Evolutionary conservation across 2,329 filamentous ascomycete genomes (phyloP).

Genomic region (Nemania sp.): DNA sequence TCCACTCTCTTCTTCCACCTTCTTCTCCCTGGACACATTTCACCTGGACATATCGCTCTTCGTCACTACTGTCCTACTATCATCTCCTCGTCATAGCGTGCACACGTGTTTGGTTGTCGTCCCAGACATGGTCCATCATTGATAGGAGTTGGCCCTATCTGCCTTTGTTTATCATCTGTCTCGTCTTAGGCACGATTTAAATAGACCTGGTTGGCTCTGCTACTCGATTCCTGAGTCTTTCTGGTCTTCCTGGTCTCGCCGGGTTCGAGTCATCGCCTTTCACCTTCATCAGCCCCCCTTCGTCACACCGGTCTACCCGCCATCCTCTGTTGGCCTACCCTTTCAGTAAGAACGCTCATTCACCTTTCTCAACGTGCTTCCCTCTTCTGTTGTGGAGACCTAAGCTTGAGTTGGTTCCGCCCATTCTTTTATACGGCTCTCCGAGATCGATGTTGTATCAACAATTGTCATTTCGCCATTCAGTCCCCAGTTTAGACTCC

Average conservation of each 20-base stretch:
- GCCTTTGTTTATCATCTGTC: slow-evolving; percentile 7
- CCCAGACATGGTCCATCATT: slow-evolving; percentile 22
- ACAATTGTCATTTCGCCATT: slow-evolving; percentile 34
- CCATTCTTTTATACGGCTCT: slow-evolving; percentile 12
- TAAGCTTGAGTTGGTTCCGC: not conserved
- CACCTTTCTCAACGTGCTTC: slow-evolving; percentile 1
- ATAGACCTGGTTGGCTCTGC: slow-evolving; percentile 5
- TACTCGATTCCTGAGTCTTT: slow-evolving; percentile 11
- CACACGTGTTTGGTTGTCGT: slow-evolving; percentile 16
- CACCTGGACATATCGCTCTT: not conserved
- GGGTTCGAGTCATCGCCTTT: slow-evolving; percentile 29
- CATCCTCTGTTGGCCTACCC: slow-evolving; percentile 3
- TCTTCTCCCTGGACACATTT: slow-evolving; percentile 7
- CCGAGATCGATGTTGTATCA: slow-evolving; percentile 35
- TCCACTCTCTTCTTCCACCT: slow-evolving; percentile 23
- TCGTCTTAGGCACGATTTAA: slow-evolving; percentile 4
- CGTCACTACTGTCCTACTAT: slow-evolving; percentile 9
- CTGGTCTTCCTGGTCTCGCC: slow-evolving; percentile 14
- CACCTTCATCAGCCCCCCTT: slow-evolving; percentile 1
- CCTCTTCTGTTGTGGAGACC: not conserved
- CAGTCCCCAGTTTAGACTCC: slow-evolving; percentile 26
- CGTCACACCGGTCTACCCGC: slow-evolving; percentile 3
- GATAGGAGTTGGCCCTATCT: slow-evolving; percentile 26
- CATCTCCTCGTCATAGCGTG: slow-evolving; percentile 16
- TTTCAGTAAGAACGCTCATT: slow-evolving; percentile 25